A percentile compares a stretch with the other conserved stretches of the same genome.
These are phyloP conservation scores for Pseudonitzschia multistriata DNA, from an alignment of 108 stramenopile species.

Conservation along the genomic window DNA sequence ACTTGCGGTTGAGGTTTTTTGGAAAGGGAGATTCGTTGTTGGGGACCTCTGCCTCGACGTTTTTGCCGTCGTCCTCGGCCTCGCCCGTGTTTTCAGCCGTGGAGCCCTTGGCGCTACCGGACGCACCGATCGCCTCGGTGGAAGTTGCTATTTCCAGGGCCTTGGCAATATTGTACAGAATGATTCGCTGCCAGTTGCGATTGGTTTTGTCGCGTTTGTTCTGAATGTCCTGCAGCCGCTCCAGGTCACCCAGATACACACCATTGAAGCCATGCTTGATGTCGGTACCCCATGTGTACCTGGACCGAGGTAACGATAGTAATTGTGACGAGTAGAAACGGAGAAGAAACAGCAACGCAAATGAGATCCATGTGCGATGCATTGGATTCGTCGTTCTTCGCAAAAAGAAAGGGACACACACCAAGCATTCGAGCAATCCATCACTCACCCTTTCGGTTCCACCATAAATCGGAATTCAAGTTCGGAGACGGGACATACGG, in stretches of 20 bases:
- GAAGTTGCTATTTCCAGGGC: slow-evolving; percentile 23
- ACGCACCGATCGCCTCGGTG: not conserved
- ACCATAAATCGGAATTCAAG: slow-evolving; percentile 78
- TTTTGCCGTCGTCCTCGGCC: not conserved
- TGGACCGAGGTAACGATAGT: not conserved
- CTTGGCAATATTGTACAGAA: slow-evolving; percentile 75
- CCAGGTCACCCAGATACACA: slow-evolving; percentile 81
- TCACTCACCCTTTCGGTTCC: slow-evolving; percentile 76
- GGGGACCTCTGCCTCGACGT: slow-evolving; percentile 19
- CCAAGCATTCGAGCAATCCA: not conserved
- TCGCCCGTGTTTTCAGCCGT: slow-evolving; percentile 4
- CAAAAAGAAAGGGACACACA: not conserved
- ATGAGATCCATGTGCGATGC: not conserved
- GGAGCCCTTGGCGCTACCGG: too few relatives aligned
- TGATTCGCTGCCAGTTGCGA: slow-evolving; percentile 82
- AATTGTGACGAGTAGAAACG: not conserved
- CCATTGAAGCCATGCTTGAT: slow-evolving; percentile 75
- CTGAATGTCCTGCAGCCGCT: slow-evolving; percentile 82
- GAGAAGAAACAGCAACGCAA: not conserved
- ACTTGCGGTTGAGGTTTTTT: slow-evolving; percentile 30
- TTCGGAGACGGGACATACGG: slow-evolving; percentile 76
- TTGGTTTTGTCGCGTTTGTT: slow-evolving; percentile 75
- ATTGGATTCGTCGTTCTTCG: not conserved
- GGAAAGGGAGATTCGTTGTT: slow-evolving; percentile 26
- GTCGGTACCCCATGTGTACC: slow-evolving; percentile 76